Evolutionary conservation across 2,329 filamentous ascomycete species (phyloP).

Genomic region (Incumbomyces lentus): DNA sequence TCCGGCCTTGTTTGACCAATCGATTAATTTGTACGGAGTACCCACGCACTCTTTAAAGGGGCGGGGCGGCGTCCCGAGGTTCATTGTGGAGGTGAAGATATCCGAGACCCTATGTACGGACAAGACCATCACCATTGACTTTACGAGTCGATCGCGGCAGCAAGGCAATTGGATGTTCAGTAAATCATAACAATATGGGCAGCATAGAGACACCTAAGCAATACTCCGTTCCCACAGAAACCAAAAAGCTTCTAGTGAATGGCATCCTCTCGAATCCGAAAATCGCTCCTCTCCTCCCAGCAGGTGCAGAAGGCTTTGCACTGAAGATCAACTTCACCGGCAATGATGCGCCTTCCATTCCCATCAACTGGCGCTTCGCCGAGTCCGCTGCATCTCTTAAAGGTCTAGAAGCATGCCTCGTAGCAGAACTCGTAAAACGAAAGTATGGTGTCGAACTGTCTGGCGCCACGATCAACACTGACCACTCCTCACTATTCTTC

Average conservation of each 20-base stretch:
- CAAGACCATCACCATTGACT: background rate
- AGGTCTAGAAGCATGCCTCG: conserved; percentile 38
- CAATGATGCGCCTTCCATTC: conserved; percentile 34
- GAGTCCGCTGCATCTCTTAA: conserved; percentile 44
- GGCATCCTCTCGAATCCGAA: conserved; percentile 36
- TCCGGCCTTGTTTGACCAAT: too few species aligned
- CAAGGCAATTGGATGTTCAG: too few species aligned
- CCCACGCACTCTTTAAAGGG: too few species aligned
- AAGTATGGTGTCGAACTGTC: conserved; percentile 36
- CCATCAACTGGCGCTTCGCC: conserved; percentile 48
- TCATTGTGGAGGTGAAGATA: too few species aligned
- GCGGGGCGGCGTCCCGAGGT: too few species aligned
- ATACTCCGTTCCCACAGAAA: conserved; percentile 23
- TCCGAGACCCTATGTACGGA: background rate
- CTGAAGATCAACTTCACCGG: conserved; percentile 35
- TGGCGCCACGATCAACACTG: conserved; percentile 38
- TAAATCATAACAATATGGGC: conserved; percentile 10
- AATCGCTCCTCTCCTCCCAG: conserved; percentile 27
- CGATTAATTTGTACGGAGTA: too few species aligned
- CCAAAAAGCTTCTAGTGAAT: conserved; percentile 25
- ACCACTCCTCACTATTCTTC: conserved; percentile 37
- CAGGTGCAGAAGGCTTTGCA: conserved; percentile 27
- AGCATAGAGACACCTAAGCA: conserved; percentile 9
- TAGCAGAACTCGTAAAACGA: conserved; percentile 35
- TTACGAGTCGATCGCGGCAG: too few species aligned